Evolutionary conservation across 176 grass and related monocot species (phyloP).

Genomic region (Pontederia paniculata): DNA sequence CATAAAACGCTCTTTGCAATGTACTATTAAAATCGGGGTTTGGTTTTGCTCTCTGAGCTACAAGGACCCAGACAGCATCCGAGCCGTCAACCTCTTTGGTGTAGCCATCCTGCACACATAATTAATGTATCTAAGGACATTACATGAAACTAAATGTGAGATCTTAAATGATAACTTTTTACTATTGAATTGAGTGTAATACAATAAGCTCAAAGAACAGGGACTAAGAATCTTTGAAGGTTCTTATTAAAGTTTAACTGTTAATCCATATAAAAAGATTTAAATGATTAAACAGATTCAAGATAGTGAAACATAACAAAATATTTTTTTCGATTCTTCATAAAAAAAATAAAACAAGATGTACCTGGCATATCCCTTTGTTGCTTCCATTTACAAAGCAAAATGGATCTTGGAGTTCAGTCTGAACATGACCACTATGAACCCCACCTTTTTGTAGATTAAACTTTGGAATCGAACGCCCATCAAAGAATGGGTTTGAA

Average conservation of each 20-base stretch:
- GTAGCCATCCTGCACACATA: constrained; percentile 53
- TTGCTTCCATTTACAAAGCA: constrained; percentile 33
- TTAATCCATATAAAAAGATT: background rate
- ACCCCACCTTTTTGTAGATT: constrained; percentile 43
- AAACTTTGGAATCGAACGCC: constrained; percentile 41
- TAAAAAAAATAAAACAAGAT: constrained; percentile 4
- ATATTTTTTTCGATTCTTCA: background rate
- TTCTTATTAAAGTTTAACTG: background rate
- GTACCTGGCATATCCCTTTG: constrained; percentile 82
- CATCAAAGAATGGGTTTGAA: constrained; percentile 65
- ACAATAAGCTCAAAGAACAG: too few relatives aligned
- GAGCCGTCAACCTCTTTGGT: constrained; percentile 60
- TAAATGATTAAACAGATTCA: background rate
- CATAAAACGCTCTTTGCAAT: constrained; percentile 50
- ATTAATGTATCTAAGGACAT: background rate
- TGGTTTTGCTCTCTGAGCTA: constrained; percentile 54
- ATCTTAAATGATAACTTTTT: too few relatives aligned
- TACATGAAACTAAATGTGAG: too few relatives aligned
- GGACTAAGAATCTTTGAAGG: background rate
- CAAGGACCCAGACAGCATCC: constrained; percentile 42
- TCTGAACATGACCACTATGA: constrained; percentile 89
- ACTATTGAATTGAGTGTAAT: too few relatives aligned
- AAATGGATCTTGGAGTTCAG: constrained; percentile 51
- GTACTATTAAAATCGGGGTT: constrained; percentile 35
- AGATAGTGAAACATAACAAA: background rate